A percentile compares a stretch with the other conserved stretches of the same genome.
phyloP scores from a whole-genome alignment of 192 early-diverging fungal genomes.

The Backusella luteola region DNA sequence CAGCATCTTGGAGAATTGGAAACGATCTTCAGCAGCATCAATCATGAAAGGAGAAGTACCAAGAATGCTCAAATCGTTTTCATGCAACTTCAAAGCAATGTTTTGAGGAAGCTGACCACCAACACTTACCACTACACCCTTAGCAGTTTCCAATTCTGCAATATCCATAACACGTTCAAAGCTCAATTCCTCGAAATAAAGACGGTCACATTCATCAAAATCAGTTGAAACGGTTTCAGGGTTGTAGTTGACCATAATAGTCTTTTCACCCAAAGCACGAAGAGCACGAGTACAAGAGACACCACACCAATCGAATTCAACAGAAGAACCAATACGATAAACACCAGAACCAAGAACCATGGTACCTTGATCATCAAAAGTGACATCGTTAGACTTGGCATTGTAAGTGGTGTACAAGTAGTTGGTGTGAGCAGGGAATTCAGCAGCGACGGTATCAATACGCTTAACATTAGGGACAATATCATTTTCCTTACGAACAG shows the following conservation, averaged over 20 bases:
- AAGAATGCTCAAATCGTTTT: conserved; percentile 77
- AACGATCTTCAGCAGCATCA: conserved; percentile 92
- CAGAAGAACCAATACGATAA: conserved; percentile 94
- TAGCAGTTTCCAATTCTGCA: conserved; percentile 81
- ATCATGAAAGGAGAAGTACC: conserved; percentile 91
- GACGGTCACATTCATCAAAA: conserved; percentile 95
- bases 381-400: conserved; percentile 80
- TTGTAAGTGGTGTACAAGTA: conserved; percentile 99
- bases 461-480: conserved; percentile 91
- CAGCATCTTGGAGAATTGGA: conserved; percentile 91
- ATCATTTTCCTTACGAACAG: conserved; percentile 63
- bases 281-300: conserved; percentile 82
- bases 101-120: conserved; percentile 98
- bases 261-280: conserved; percentile 74
- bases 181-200: conserved; percentile 97
- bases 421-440: conserved; percentile 95
- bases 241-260: conserved; percentile 99
- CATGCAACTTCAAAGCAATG: conserved; percentile 84
- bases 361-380: conserved; percentile 84
- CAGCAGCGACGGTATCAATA: conserved; percentile 89
- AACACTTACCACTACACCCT: conserved; percentile 86
- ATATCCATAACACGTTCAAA: conserved; percentile 97
- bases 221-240: conserved; percentile 98
- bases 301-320: conserved; percentile 98
- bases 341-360: conserved; percentile 98